Evolutionary conservation across 768 basidiomycete genomes (phyloP), one percentile per base, ranked within the genome.

Genomic region (Tremella fuciformis): DNA sequence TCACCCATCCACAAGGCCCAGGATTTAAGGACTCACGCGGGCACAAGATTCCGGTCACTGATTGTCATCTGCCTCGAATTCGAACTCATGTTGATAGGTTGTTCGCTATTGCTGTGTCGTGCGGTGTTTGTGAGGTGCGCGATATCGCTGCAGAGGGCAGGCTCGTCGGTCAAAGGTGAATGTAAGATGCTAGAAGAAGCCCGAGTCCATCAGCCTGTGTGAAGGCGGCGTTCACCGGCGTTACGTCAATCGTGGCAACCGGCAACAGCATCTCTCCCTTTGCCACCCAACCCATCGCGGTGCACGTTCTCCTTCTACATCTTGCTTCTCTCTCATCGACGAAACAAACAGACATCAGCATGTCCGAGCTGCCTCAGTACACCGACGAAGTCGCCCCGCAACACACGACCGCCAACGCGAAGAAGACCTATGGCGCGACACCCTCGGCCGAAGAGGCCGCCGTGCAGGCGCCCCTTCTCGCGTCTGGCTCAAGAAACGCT

Each of bases 291-390:
- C 8, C 7, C 16, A 21, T 29, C n/a, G 15, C 49, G 8, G 49
- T 29, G 15, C 25, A 50, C 49, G 49, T 52, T 52, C 24, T 26
- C n/a, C 7, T 52, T 40, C 37, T 24, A 34, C 16, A 29, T 38
- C 29, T 52, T 52, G 8, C 29, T 34, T 38, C 22, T 52, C 34
- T 18, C 37, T 3, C 16, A 29, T 52, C 34, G 16, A 18, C 22
- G 15, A 18, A 46, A 18, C 22, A 22, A 18, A 51, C 25, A 24
- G 6, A 38, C 24, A 13, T 13, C 51, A 59, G 0, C 47, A 73
- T 70, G 66, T 50, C 68, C 11, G 57, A 69, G 1, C 76, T 74
- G 44, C 73, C 75, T 8, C 47, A 62, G 22, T 75, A 77, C 58
- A 61, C 66, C 13, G 70, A 75, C 58, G 58, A 46, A 24, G 50